Evolutionary conservation across 2,329 filamentous ascomycete species (phyloP).

Genomic region (Sclerotiophoma versabilis): DNA sequence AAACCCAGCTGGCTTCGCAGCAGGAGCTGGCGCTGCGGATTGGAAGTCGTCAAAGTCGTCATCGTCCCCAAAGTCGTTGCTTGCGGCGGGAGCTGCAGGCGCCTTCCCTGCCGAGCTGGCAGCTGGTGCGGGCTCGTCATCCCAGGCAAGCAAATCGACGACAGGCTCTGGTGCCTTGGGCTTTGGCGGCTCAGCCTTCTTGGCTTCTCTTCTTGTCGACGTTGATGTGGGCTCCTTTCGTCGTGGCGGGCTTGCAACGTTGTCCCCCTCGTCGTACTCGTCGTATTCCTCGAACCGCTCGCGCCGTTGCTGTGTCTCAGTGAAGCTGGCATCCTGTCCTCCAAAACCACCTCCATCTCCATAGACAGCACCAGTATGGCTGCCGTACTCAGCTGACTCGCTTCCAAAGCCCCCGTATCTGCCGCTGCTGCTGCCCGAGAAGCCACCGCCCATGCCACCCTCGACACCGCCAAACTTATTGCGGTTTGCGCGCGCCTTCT

Average conservation of each 20-base stretch:
- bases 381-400: constrained; percentile 63
- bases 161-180: constrained; percentile 78
- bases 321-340: constrained; percentile 72
- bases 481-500: constrained; percentile 88
- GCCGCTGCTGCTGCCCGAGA: constrained; percentile 60
- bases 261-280: constrained; percentile 82
- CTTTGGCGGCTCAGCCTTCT: constrained; percentile 73
- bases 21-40: constrained; percentile 68
- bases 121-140: constrained; percentile 70
- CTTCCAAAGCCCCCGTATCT: constrained; percentile 93
- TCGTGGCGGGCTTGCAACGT: constrained; percentile 57
- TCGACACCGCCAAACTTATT: constrained; percentile 97
- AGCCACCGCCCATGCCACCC: constrained; percentile 70
- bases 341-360: constrained; percentile 96
- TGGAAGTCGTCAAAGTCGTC: constrained; percentile 99
- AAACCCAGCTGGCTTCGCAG: constrained; percentile 67
- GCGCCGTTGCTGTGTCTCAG: constrained; percentile 66
- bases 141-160: constrained; percentile 90
- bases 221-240: constrained; percentile 56
- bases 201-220: constrained; percentile 54
- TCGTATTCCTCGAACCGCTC: constrained; percentile 97
- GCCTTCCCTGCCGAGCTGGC: constrained; percentile 55
- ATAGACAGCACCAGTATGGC: constrained; percentile 79
- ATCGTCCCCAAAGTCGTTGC: constrained; percentile 65
- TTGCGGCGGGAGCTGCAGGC: constrained; percentile 47